These are phyloP conservation scores for Populus simonii DNA, from an alignment of 345 rosid genomes.

Conservation along the genomic window DNA sequence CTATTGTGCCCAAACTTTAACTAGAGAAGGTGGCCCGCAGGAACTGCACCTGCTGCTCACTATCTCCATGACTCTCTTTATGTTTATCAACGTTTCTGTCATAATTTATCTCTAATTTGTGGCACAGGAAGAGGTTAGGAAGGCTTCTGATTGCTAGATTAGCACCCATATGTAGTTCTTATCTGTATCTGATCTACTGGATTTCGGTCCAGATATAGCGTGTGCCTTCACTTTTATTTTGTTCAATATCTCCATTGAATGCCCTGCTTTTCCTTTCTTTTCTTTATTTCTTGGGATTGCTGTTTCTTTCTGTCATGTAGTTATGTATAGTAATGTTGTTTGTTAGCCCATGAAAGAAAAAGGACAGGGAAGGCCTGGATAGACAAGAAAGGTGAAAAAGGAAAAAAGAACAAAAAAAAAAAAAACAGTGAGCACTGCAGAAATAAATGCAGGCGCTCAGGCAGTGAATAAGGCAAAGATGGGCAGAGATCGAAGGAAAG, in stretches of 20 bases:
- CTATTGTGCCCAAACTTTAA: no score
- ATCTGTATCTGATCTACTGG: no score
- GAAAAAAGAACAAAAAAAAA: background rate
- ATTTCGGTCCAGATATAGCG: no score
- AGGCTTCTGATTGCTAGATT: background rate
- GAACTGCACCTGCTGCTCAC: no score
- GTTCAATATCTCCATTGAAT: background rate
- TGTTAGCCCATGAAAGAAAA: slow-evolving; percentile 3
- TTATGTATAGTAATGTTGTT: background rate
- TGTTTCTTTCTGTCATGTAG: slow-evolving; percentile 6
- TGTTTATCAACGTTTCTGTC: no score
- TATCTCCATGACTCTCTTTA: no score
- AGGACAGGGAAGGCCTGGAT: slow-evolving; percentile 5
- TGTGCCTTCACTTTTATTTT: background rate
- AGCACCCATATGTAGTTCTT: background rate
- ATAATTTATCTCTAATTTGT: no score
- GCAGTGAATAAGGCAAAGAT: slow-evolving; percentile 18
- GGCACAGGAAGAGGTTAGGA: background rate
- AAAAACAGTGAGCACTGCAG: background rate
- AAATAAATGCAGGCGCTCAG: background rate
- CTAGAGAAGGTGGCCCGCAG: no score
- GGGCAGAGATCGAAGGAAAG: slow-evolving; percentile 11
- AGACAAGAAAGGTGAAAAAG: background rate
- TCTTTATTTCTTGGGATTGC: slow-evolving; percentile 23
- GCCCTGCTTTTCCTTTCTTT: background rate